phyloP scores from a whole-genome alignment of 2,329 filamentous ascomycete species.

The Talaromyces pinophilus region DNA sequence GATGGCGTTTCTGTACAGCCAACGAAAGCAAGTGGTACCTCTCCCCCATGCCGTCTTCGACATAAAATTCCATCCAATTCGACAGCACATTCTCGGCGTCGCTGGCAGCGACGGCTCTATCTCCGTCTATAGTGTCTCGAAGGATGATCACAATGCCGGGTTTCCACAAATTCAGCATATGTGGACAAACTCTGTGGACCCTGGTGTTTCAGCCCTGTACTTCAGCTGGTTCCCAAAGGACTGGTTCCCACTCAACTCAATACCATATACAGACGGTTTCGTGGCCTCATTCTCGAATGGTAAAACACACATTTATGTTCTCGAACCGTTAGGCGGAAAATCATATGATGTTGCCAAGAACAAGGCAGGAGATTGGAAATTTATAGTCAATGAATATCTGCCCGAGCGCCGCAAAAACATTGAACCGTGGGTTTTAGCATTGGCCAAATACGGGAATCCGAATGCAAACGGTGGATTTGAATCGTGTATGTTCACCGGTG shows the following conservation, averaged over 20 bases:
- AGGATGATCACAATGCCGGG: background rate
- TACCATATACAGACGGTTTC: conserved; percentile 50
- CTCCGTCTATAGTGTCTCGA: conserved; percentile 39
- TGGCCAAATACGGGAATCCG: conserved; percentile 27
- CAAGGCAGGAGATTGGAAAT: background rate
- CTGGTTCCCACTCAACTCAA: conserved; percentile 29
- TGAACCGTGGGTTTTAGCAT: conserved; percentile 45
- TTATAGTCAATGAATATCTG: background rate
- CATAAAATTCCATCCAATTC: conserved; percentile 71
- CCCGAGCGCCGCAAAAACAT: conserved; percentile 37
- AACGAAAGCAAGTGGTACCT: conserved; percentile 58
- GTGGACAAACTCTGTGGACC: too few relatives aligned
- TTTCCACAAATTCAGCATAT: too few relatives aligned
- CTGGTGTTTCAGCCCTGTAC: conserved; percentile 61
- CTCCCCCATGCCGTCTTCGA: conserved; percentile 79
- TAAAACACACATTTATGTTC: conserved; percentile 57
- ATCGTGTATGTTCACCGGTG: conserved; percentile 41
- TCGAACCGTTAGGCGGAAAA: conserved; percentile 34
- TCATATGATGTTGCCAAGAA: background rate
- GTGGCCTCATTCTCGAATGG: conserved; percentile 73
- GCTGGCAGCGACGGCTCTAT: conserved; percentile 69
- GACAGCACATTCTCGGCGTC: conserved; percentile 64
- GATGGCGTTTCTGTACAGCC: conserved; percentile 42
- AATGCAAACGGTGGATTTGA: background rate
- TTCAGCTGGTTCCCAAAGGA: conserved; percentile 66